Evolutionary conservation across 2,329 filamentous ascomycete species (phyloP).

Genomic region (Alternaria gaisen): DNA sequence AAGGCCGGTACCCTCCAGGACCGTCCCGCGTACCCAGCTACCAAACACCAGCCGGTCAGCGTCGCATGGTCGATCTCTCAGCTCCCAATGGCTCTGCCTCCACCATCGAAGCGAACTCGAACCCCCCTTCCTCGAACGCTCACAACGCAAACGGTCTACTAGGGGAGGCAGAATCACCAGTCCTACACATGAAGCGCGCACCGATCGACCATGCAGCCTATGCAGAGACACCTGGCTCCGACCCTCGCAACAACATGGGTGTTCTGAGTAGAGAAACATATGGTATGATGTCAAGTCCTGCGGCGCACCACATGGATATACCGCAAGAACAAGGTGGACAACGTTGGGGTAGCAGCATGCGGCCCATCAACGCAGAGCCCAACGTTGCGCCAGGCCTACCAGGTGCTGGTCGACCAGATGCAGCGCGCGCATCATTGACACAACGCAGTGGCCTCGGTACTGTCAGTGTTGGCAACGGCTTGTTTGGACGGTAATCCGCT

Average conservation of each 20-base stretch:
- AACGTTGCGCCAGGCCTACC: constrained; percentile 25
- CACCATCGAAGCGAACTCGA: constrained; percentile 51
- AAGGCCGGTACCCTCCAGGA: constrained; percentile 44
- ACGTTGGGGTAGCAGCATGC: constrained; percentile 36
- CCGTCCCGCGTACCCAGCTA: constrained; percentile 42
- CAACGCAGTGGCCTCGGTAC: constrained; percentile 43
- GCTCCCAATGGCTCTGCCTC: constrained; percentile 51
- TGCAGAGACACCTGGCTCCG: constrained; percentile 37
- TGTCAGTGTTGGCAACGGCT: constrained; percentile 43
- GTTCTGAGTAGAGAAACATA: constrained; percentile 40
- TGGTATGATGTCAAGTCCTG: constrained; percentile 42
- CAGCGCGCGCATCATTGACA: constrained; percentile 32
- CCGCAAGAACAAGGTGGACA: constrained; percentile 37
- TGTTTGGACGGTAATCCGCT: constrained; percentile 42
- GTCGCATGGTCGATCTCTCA: constrained; percentile 45
- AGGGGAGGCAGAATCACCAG: constrained; percentile 48
- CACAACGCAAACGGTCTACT: constrained; percentile 37
- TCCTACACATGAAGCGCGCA: constrained; percentile 50
- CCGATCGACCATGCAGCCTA: constrained; percentile 39
- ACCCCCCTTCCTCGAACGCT: constrained; percentile 48
- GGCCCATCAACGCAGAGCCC: constrained; percentile 28
- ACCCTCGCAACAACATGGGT: constrained; percentile 36
- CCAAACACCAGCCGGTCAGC: constrained; percentile 50
- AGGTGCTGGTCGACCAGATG: constrained; percentile 35
- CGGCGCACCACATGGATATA: constrained; percentile 34